phyloP scores from a whole-genome alignment of 345 rosid genomes.

The Aegle marmelos region DNA sequence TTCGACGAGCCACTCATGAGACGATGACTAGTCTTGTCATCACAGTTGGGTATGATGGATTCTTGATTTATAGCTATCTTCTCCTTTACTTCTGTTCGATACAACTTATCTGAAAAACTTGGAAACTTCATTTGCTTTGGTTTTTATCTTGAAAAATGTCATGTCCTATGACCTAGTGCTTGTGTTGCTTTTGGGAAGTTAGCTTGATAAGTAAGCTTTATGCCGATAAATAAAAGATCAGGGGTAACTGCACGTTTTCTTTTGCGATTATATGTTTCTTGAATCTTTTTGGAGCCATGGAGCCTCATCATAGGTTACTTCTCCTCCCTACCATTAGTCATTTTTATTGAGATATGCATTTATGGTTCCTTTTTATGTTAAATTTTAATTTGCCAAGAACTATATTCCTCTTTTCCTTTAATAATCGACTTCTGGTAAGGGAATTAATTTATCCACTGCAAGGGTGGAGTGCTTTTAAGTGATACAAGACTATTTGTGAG shows the following conservation, averaged over 20 bases:
- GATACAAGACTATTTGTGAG: background rate
- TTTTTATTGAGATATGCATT: background rate
- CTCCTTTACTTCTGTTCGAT: conserved; percentile 3
- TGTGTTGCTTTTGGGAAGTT: background rate
- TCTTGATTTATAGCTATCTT: conserved; percentile 1
- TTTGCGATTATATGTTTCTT: background rate
- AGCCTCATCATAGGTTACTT: background rate
- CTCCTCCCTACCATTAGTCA: background rate
- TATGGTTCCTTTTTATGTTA: background rate
- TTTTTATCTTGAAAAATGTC: background rate
- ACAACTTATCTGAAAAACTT: conserved; percentile 11
- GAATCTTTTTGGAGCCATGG: background rate
- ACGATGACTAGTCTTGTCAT: conserved; percentile 74
- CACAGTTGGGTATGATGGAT: conserved; percentile 61
- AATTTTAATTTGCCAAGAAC: background rate
- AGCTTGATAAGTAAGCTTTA: background rate
- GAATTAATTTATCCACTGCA: background rate
- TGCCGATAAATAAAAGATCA: background rate
- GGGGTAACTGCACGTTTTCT: background rate
- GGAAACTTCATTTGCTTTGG: background rate
- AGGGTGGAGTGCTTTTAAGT: background rate
- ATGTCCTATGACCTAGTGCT: background rate
- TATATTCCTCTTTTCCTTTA: background rate
- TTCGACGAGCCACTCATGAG: conserved; percentile 89
- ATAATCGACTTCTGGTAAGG: background rate